These are phyloP conservation scores for Tuber aestivum DNA, from an alignment of 495 filamentous ascomycete genomes.

Conservation along the genomic window DNA sequence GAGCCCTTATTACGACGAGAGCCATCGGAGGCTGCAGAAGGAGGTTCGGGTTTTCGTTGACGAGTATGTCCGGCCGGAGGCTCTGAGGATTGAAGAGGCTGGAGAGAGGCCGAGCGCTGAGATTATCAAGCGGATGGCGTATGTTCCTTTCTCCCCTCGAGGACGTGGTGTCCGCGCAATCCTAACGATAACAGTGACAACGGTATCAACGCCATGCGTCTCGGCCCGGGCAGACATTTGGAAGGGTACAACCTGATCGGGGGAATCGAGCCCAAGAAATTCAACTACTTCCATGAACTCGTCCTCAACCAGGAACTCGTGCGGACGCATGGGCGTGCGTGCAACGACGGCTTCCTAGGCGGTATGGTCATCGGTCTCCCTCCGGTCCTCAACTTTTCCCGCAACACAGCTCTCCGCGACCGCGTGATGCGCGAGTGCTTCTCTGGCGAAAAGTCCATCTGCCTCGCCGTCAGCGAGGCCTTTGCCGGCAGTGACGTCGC, in stretches of 20 bases:
- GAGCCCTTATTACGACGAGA: conserved; percentile 75
- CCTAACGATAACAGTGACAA: conserved; percentile 44
- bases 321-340: conserved; percentile 62
- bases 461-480: conserved; percentile 79
- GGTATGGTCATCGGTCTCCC: conserved; percentile 82
- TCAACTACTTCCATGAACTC: conserved; percentile 82
- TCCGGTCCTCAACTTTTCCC: conserved; percentile 72
- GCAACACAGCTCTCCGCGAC: conserved; percentile 59
- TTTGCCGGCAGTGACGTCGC: conserved; percentile 87
- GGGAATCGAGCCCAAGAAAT: conserved; percentile 70
- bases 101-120: conserved; percentile 71
- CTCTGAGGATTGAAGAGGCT: conserved; percentile 68
- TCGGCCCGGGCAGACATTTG: conserved; percentile 78
- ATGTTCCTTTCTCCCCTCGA: not conserved
- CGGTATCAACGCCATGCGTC: conserved; percentile 71
- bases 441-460: conserved; percentile 79
- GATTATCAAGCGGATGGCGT: conserved; percentile 69
- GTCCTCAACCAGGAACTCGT: conserved; percentile 68
- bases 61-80: conserved; percentile 63
- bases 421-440: conserved; percentile 65
- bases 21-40: conserved; percentile 63
- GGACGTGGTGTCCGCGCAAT: not conserved
- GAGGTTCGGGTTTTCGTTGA: conserved; percentile 72
- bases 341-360: conserved; percentile 55
- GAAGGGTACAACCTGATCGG: conserved; percentile 62